Evolutionary conservation across 176 grass and related monocot genomes (phyloP).

Genomic region (Oryza rufipogon): DNA sequence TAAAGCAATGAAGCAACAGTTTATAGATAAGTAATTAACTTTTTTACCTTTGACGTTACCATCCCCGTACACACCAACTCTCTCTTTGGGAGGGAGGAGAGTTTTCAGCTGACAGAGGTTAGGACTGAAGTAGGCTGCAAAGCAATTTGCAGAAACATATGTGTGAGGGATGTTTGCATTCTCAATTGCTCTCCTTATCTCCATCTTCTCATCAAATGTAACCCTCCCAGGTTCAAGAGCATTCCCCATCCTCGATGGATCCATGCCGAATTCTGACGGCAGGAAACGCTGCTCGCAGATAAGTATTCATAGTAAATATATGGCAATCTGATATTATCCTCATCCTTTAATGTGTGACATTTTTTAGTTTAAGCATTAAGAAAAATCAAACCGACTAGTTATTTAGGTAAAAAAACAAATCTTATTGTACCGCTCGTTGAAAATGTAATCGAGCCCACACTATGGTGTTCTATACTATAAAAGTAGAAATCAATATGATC

Average conservation of each 20-base stretch:
- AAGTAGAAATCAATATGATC: too few species aligned
- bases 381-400: too few species aligned
- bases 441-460: too few species aligned
- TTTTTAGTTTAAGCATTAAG: too few species aligned
- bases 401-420: too few species aligned
- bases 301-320: background rate
- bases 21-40: too few species aligned
- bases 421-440: too few species aligned
- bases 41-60: conserved; percentile 54
- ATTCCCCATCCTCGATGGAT: conserved; percentile 54
- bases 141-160: conserved; percentile 60
- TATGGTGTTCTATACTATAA: too few species aligned
- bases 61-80: conserved; percentile 46
- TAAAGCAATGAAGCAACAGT: too few species aligned
- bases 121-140: conserved; percentile 31
- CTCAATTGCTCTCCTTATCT: conserved; percentile 56
- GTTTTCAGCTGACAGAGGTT: conserved; percentile 46
- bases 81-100: conserved; percentile 58
- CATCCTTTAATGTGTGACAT: too few species aligned
- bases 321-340: background rate
- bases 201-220: conserved; percentile 55
- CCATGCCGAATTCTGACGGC: conserved; percentile 72
- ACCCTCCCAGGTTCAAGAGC: conserved; percentile 58
- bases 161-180: conserved; percentile 59
- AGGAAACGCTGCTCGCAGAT: conserved; percentile 45